Percentiles rank a stretch among this genome's conserved stretches.
phyloP scores from a whole-genome alignment of 345 rosid species.

The Eucalyptus pauciflora region DNA sequence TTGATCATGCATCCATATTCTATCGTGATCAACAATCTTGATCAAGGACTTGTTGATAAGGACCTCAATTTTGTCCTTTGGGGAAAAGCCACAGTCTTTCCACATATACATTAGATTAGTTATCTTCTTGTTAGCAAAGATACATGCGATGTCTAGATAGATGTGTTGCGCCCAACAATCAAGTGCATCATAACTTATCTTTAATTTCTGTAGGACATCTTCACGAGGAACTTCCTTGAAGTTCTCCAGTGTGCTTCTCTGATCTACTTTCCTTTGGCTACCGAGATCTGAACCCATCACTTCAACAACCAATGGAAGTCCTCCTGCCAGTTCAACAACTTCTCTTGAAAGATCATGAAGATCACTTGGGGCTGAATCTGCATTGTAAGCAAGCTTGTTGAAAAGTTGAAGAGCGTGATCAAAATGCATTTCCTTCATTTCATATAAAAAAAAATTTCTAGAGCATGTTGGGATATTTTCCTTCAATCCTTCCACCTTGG shows the following conservation, averaged over 20 bases:
- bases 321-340: not conserved
- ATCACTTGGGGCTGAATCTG: not conserved
- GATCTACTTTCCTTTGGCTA: accelerated
- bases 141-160: not conserved
- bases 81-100: not conserved
- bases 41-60: not conserved
- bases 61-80: not conserved
- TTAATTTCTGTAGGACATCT: not conserved
- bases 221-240: not conserved
- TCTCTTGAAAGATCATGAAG: not conserved
- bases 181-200: not conserved
- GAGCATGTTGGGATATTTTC: not conserved
- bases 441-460: accelerated
- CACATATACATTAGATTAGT: not conserved
- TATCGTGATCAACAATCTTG: not conserved
- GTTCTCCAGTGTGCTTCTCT: accelerated
- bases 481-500: not conserved
- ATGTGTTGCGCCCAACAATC: accelerated
- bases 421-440: not conserved
- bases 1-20: not conserved
- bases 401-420: not conserved
- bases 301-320: not conserved
- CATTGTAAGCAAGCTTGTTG: not conserved
- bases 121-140: not conserved
- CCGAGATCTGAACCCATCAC: not conserved